Base-by-base conservation (phyloP, 2,329 filamentous ascomycete species). In the Diaporthe longicolla region DNA sequence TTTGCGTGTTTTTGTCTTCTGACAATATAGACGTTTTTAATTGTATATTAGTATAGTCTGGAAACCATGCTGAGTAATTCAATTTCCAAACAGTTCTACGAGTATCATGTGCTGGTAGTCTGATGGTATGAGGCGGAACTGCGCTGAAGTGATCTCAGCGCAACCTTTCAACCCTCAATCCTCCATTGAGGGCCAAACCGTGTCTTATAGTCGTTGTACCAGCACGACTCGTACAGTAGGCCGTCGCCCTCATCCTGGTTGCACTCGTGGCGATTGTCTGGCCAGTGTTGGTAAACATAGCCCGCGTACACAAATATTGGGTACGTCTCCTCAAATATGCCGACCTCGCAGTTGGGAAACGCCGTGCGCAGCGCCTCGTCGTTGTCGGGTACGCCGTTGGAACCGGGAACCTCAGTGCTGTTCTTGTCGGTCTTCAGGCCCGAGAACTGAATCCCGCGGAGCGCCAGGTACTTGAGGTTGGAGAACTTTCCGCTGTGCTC, bases 171-270 rank as follows among this genome's bases (percentile, higher is more conserved):
- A 40, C 40, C 32, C n/a, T 6, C 40, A n/a, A 59, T 59, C 57
- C 35, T 59, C 57, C 57, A 59, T 10, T 59, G 57, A 40, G 57
- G 57, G 24, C 57, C 57, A 24, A 59, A 59, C 35, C 57, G 57
- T 11, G 17, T 59, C 57, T 40, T 59, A 19, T 59, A 59, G 57
- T 59, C 57, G 17, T 59, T 40, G 15, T 59, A 59, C n/a, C 40
- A 59, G 21, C 57, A 24, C 1, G 8, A 24, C 24, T 40, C 19
- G 4, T 10, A 40, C 35, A 59, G 17, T 21, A 59, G 57, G 10
- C 57, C 35, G 21, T 59, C 57, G 4, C 32, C 35, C 35, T 37
- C 57, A 40, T 59, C 57, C 35, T 59, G 57, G 21, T 24, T 40
- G 21, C 32, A 35, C 32, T 59, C 57, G 32, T 59, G 57, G 7